phyloP scores from a whole-genome alignment of 805 yeast species.

The Scheffersomyces lignosus region DNA sequence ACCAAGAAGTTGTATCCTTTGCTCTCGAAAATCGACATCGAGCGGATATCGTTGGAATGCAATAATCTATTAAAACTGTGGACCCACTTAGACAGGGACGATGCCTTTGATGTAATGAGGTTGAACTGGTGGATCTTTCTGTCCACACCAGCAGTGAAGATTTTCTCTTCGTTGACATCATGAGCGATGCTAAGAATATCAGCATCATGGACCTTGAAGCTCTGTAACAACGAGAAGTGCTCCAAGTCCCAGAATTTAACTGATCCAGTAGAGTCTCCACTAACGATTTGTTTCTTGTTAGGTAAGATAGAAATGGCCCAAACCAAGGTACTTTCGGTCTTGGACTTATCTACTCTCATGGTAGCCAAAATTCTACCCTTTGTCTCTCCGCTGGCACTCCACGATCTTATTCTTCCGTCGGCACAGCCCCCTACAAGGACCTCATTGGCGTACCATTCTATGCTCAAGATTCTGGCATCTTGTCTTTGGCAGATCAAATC shows the following conservation, averaged over 20 bases:
- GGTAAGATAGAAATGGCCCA: conserved; percentile 80
- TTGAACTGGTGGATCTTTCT: conserved; percentile 79
- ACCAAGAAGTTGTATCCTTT: conserved; percentile 66
- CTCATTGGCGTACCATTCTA: conserved; percentile 71
- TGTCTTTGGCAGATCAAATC: conserved; percentile 77
- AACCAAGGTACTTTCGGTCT: conserved; percentile 82
- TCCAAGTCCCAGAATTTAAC: conserved; percentile 90
- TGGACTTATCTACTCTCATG: conserved; percentile 89
- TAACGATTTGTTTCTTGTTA: conserved; percentile 69
- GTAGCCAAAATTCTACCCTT: conserved; percentile 76
- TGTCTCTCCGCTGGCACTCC: conserved; percentile 53
- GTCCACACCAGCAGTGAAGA: conserved; percentile 92
- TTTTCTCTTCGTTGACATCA: conserved; percentile 57
- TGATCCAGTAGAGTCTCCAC: conserved; percentile 95
- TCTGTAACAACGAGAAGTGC: conserved; percentile 73
- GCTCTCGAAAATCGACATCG: conserved; percentile 70
- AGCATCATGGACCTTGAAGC: conserved; percentile 83
- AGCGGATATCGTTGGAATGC: conserved; percentile 84
- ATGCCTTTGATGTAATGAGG: conserved; percentile 34
- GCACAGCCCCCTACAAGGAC: conserved; percentile 90
- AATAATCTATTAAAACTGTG: conserved; percentile 72
- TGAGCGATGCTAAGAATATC: conserved; percentile 77
- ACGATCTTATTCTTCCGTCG: conserved; percentile 86
- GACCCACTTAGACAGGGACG: conserved; percentile 61
- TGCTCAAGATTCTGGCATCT: conserved; percentile 73